Evolutionary conservation across 2,329 filamentous ascomycete species (phyloP), one percentile per base, ranked within the genome.

Genomic region (Arthroderma sp.): DNA sequence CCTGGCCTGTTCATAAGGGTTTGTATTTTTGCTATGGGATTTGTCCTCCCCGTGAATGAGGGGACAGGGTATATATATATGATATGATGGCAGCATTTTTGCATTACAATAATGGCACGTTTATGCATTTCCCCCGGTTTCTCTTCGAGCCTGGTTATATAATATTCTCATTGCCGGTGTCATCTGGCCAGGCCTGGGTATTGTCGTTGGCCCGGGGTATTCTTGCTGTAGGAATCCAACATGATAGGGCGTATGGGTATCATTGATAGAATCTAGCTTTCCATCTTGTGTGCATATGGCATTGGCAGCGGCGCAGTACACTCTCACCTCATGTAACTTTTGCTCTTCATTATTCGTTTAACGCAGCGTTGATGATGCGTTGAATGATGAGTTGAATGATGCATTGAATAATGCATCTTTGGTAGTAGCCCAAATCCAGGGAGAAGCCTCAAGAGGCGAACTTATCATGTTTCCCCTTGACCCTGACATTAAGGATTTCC

Each of bases 401-500:
- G n/a, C n/a, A n/a, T n/a, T n/a, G n/a, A n/a, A n/a, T n/a, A n/a
- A n/a, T n/a, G n/a, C n/a, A n/a, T n/a, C n/a, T n/a, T n/a, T n/a
- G n/a, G n/a, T n/a, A n/a, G n/a, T n/a, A n/a, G n/a, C n/a, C n/a
- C n/a, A n/a, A n/a, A n/a, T n/a, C n/a, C 9, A 37, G 28, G 28
- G 7, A 31, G 5, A 28, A 47, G 19, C 19, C 2, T 13, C 5
- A 23, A 4, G 2, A 74, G 47, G 73, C 73, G 67, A 76, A 95
- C 71, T 95, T 95, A 73, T 95, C 90, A 73, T 95, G 91, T 74
- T 95, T 95, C 57, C 84, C 84, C 76, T 95, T 95, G 31, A 93
- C 86, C 72, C 91, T 93, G 57, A 96, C 77, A 73, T 94, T 85
- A 62, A 97, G 73, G 66, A 96, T 73, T 64, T 81, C 81, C 74